Evolutionary conservation across 2,329 filamentous ascomycete species (phyloP), one percentile per base, ranked within the genome.

Genomic region (Cladosporium austrohemisphaericum): DNA sequence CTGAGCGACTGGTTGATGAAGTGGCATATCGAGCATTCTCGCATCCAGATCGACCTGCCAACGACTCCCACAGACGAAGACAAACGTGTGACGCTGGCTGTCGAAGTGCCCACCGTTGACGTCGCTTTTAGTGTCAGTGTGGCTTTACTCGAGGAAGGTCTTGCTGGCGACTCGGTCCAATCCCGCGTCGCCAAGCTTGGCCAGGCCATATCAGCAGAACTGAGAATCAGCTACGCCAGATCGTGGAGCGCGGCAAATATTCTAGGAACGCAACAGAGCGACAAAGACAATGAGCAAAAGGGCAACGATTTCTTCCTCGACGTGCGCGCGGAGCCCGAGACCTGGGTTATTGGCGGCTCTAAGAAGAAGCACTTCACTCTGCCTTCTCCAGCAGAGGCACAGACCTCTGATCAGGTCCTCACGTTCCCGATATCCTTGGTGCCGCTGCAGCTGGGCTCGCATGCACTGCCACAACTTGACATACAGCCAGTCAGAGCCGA

Each of bases 61-160:
- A 38, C 56, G 11, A 1, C 68, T 65, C 1, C 62, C 14, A 40
- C 44, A 11, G 22, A 16, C 74, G 51, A 29, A 22, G 23, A 41
- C 9, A 54, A 54, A 16, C 83, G 82, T 10, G 91, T 98, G 58
- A 75, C 86, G 23, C 94, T 98, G 46, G 88, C 91, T 0, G 91
- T 98, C 11, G 89, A 95, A 51, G 82, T 98, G 1, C 92, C 92
- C 0, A 83, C 85, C 1, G 76, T 95, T 2, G 81, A 88, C 40
- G 80, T 95, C 16, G 80, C 97, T 0, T 86, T 95, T 67, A 94
- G 87, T 0, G 85, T 86, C 2, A 81, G 86, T 45, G 76, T 92
- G 22, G 72, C 73, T 22, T 68, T 88, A 1, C 44, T 47, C 33
- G 44, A 69, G 52, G 29, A 52, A 29, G 13, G 38, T 3, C 14